Conservation (phyloP, 2,329 filamentous ascomycete species). For the Talaromyces sp. region DNA sequence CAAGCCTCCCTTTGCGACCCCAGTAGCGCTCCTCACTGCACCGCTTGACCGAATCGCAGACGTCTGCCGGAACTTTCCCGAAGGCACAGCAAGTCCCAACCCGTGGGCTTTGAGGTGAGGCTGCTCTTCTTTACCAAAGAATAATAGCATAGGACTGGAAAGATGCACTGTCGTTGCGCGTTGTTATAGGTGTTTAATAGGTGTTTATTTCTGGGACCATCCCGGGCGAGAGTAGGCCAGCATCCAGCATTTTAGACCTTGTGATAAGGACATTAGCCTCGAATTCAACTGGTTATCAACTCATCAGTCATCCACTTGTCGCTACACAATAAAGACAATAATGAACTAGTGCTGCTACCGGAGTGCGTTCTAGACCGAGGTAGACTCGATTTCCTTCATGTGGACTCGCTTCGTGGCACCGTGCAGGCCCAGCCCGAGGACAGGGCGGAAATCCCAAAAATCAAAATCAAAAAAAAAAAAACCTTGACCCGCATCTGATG, state of each 20-base stretch:
- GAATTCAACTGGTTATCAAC: not conserved
- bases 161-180: not conserved
- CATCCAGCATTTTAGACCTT: not conserved
- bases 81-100: not conserved
- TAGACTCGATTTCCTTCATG: not conserved
- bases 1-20: conserved; percentile 53
- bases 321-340: not conserved
- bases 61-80: conserved; percentile 51
- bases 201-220: not conserved
- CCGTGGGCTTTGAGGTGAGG: not conserved
- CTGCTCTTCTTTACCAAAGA: not conserved
- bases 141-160: not conserved
- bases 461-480: not conserved
- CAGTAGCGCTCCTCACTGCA: conserved; percentile 49
- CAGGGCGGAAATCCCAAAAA: not conserved
- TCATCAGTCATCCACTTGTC: not conserved
- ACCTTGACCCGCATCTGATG: not conserved
- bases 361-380: not conserved
- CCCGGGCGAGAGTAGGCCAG: too few relatives aligned
- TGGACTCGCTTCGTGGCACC: not conserved
- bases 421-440: not conserved
- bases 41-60: conserved; percentile 54
- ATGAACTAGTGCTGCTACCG: not conserved
- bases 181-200: too few relatives aligned
- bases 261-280: not conserved